Base-by-base conservation (phyloP, 2,329 filamentous ascomycete genomes). In the Mycosphaerella sp. region DNA sequence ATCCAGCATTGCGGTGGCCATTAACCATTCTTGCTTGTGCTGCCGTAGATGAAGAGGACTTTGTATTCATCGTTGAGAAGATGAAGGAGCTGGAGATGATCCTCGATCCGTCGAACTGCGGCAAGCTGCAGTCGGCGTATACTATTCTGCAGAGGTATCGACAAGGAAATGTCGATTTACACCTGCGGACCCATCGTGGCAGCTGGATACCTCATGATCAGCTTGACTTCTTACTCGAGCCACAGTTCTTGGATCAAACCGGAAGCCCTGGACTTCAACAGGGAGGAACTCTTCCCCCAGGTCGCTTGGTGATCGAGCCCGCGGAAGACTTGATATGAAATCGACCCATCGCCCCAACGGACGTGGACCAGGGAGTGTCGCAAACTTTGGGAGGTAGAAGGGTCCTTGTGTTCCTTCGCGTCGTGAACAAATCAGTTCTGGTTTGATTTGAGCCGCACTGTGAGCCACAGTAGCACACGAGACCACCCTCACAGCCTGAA, bases 1-100 rank as follows among this genome's bases (percentile, higher is more conserved):
- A 54, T 36, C 56, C 56, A 7, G 54, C 56, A 6, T 30, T 59
- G 8, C 41, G 51, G 6, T 59, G 56, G 56, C 56, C 54, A 7
- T 34, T 59, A 9, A 57, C 52, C 6, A 49, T 57, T 7, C 37
- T 59, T 2, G 54, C 49, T 3, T 59, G 56, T 30, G 56, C 56
- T 21, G 27, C 49, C 6, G 36, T 43, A 3, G 48, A 21, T 5
- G 41, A 54, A 4, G 28, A 46, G 13, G 56, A 57, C 7, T 53
- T 55, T 16, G 36, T 44, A 2, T 35, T 54, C 6, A 21, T 56
- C 3, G 16, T 35, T 13, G 34, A 13, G 4, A 41, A 40, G 30
- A 57, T 57, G 54, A 21, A 47, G 21, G 41, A 57, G 13, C 45
- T 57, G 8, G 41, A 44, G 41, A 10, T 14, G 18, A 43, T 53